Evolutionary conservation across 2,329 filamentous ascomycete genomes (phyloP).

Genomic region (Coniochaeta sp.): DNA sequence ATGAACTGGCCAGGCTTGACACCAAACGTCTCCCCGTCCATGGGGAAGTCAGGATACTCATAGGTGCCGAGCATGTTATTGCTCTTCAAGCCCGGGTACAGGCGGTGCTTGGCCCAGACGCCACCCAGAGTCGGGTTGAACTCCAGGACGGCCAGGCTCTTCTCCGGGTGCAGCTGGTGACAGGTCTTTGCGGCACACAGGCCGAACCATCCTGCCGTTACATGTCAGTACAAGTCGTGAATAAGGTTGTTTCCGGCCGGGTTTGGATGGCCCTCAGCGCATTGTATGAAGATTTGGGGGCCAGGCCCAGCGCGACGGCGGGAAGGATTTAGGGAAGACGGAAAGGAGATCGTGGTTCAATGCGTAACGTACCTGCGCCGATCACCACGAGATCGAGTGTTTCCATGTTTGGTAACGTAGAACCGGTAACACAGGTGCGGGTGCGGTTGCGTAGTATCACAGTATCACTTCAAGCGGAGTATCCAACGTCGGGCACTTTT

Average conservation of each 20-base stretch:
- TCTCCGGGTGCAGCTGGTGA: conserved; percentile 49
- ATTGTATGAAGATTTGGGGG: neutral
- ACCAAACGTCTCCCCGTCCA: conserved; percentile 48
- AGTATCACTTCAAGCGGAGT: neutral
- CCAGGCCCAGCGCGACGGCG: neutral
- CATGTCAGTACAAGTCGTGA: neutral
- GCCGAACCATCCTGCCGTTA: conserved; percentile 30
- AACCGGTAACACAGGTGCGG: conserved; percentile 7
- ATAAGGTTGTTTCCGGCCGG: neutral
- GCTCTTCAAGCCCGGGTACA: conserved; percentile 63
- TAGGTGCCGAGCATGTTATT: conserved; percentile 71
- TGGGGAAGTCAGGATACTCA: conserved; percentile 68
- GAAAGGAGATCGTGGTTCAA: neutral
- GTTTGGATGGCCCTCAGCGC: neutral
- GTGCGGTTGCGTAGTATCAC: neutral
- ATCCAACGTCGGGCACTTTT: too few species aligned
- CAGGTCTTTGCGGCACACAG: conserved; percentile 56
- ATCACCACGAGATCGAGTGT: conserved; percentile 39
- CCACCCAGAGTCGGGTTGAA: conserved; percentile 53
- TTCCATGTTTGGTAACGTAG: conserved; percentile 25
- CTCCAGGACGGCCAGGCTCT: conserved; percentile 52
- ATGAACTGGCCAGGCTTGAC: conserved; percentile 39
- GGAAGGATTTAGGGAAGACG: neutral
- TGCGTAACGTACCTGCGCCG: conserved; percentile 47
- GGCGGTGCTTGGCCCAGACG: conserved; percentile 59